Evolutionary conservation across 2,329 filamentous ascomycete genomes (phyloP).

Genomic region (Chlorencoelia australis): DNA sequence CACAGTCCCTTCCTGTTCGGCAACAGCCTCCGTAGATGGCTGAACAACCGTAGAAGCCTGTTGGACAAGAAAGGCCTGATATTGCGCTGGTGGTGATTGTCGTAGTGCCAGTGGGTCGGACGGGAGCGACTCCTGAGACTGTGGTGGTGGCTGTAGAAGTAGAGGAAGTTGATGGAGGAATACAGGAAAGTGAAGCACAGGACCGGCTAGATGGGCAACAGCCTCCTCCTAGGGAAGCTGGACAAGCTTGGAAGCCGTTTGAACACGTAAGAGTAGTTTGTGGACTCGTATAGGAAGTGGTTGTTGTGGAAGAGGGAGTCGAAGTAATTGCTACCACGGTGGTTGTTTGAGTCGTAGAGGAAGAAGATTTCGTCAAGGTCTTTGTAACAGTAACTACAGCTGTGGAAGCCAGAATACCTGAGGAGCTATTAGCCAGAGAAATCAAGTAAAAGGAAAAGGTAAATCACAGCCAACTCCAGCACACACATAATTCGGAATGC

Average conservation of each 20-base stretch:
- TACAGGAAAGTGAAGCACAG: constrained; percentile 25
- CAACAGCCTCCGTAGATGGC: constrained; percentile 85
- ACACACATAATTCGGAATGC: constrained; percentile 61
- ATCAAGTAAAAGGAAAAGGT: neutral
- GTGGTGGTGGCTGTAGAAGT: constrained; percentile 28
- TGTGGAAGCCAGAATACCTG: constrained; percentile 14
- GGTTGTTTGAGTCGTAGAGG: constrained; percentile 25
- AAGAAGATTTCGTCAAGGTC: constrained; percentile 9
- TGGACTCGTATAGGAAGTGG: constrained; percentile 9
- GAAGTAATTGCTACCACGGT: too few species aligned
- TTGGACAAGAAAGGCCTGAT: constrained; percentile 51
- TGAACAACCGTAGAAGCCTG: constrained; percentile 83
- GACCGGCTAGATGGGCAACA: constrained; percentile 25
- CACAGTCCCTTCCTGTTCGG: constrained; percentile 76
- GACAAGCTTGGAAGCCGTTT: constrained; percentile 17
- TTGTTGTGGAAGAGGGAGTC: constrained; percentile 9
- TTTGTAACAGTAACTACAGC: constrained; percentile 14
- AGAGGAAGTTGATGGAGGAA: constrained; percentile 13
- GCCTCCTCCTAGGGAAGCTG: constrained; percentile 22
- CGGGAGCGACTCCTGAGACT: constrained; percentile 34
- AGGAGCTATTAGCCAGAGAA: too few species aligned
- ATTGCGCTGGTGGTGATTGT: constrained; percentile 29
- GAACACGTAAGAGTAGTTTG: constrained; percentile 15
- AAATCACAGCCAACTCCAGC: constrained; percentile 56
- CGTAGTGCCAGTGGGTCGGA: constrained; percentile 36